These are phyloP conservation scores for Tremella fuciformis DNA, from an alignment of 768 basidiomycete species.

Conservation along the genomic window DNA sequence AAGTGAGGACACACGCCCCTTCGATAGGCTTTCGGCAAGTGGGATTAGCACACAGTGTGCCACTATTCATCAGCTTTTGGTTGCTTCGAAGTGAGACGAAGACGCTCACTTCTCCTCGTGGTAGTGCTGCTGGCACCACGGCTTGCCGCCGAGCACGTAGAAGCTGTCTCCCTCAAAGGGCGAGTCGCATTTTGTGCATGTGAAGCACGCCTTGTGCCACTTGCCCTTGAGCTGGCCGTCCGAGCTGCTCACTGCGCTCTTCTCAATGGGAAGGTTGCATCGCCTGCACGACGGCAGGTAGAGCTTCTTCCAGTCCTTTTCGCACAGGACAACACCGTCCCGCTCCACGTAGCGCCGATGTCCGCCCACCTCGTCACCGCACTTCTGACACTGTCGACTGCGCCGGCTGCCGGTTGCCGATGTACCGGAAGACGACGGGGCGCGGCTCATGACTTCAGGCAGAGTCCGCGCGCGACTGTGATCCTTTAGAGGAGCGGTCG, in stretches of 20 bases:
- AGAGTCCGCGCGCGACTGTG: conserved; percentile 2
- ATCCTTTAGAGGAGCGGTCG: neutral
- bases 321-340: conserved; percentile 78
- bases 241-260: conserved; percentile 80
- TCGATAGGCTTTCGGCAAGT: conserved; percentile 85
- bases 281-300: conserved; percentile 92
- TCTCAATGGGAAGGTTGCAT: conserved; percentile 82
- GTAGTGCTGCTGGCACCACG: conserved; percentile 87
- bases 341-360: conserved; percentile 67
- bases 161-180: conserved; percentile 89
- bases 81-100: neutral
- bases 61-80: conserved; percentile 39
- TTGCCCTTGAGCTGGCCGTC: conserved; percentile 96
- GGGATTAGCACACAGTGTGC: conserved; percentile 76
- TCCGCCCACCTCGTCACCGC: conserved; percentile 68
- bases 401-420: conserved; percentile 13
- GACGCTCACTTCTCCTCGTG: conserved; percentile 72
- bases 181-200: conserved; percentile 77
- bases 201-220: conserved; percentile 88
- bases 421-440: neutral
- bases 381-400: conserved; percentile 62
- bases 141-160: conserved; percentile 86
- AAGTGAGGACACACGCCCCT: conserved; percentile 82
- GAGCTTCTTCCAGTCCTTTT: conserved; percentile 91
- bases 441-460: conserved; percentile 3